These are phyloP conservation scores for Hsuehochloa calcarea DNA, from an alignment of 176 grass and related monocot genomes.

Conservation along the genomic window DNA sequence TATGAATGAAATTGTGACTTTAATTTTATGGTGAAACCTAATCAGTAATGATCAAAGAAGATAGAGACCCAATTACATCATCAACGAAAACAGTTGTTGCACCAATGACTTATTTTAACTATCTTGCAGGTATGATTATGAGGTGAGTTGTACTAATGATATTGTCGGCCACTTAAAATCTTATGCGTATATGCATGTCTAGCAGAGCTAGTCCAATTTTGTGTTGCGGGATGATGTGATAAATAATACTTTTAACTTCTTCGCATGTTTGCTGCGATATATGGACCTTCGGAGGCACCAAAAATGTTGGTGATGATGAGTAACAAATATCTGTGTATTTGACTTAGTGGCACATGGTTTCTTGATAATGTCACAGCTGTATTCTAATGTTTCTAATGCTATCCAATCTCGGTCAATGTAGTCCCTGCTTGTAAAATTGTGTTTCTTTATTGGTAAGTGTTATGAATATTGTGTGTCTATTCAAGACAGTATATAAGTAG, in stretches of 20 bases:
- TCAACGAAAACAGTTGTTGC: neutral
- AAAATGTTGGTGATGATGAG: conserved; percentile 92
- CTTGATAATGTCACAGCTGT: neutral
- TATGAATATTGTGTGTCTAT: too few species aligned
- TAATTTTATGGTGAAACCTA: neutral
- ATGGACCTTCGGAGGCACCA: conserved; percentile 79
- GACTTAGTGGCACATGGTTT: neutral
- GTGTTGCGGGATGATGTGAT: conserved; percentile 71
- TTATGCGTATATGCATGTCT: neutral
- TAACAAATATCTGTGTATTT: conserved; percentile 14
- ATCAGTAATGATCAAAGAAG: neutral
- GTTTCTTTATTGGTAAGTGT: neutral
- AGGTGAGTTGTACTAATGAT: conserved; percentile 58
- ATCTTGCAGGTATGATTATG: conserved; percentile 92
- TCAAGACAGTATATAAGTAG: too few species aligned
- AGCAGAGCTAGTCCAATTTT: conserved; percentile 25
- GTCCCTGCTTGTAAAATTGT: conserved; percentile 9
- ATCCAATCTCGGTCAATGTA: neutral
- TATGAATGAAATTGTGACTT: neutral
- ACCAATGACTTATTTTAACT: conserved; percentile 15
- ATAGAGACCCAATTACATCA: neutral
- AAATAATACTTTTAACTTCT: conserved; percentile 75
- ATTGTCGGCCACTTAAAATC: neutral
- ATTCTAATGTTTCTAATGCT: conserved; percentile 19
- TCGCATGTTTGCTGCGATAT: conserved; percentile 80